phyloP scores from a whole-genome alignment of 345 rosid genomes.

The Capsella bursapastoris region DNA sequence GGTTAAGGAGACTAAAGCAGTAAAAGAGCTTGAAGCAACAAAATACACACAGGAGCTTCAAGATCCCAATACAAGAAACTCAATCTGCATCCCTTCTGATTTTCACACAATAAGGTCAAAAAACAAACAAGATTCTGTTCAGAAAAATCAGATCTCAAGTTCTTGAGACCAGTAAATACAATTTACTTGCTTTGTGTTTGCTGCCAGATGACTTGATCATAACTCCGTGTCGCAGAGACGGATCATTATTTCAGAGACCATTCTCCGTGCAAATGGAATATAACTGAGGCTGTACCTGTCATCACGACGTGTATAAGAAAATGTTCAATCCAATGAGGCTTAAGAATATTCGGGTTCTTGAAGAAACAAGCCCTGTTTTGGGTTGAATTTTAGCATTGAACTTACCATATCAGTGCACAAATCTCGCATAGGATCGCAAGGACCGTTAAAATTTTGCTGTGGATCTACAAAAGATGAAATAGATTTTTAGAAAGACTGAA shows the following conservation, averaged over 20 bases:
- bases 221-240: slow-evolving; percentile 88
- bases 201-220: slow-evolving; percentile 42
- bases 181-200: neutral
- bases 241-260: slow-evolving; percentile 78
- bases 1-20: neutral
- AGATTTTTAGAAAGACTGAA: neutral
- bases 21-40: slow-evolving; percentile 16
- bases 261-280: slow-evolving; percentile 84
- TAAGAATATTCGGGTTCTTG: neutral
- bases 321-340: slow-evolving; percentile 29
- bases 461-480: slow-evolving; percentile 61
- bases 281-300: slow-evolving; percentile 93
- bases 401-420: slow-evolving; percentile 89
- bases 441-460: slow-evolving; percentile 73
- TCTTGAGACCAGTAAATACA: slow-evolving; percentile 1
- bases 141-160: slow-evolving; percentile 18
- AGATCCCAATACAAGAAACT: neutral
- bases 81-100: slow-evolving; percentile 10
- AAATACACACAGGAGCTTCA: slow-evolving; percentile 19
- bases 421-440: slow-evolving; percentile 82
- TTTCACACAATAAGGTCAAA: neutral
- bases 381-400: slow-evolving; percentile 14
- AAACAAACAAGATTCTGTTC: neutral
- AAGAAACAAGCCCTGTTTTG: neutral
- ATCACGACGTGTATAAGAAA: slow-evolving; percentile 21